Evolutionary conservation across 495 filamentous ascomycete species (phyloP), one percentile per base, ranked within the genome.

Genomic region (Annulohypoxylon moriforme): DNA sequence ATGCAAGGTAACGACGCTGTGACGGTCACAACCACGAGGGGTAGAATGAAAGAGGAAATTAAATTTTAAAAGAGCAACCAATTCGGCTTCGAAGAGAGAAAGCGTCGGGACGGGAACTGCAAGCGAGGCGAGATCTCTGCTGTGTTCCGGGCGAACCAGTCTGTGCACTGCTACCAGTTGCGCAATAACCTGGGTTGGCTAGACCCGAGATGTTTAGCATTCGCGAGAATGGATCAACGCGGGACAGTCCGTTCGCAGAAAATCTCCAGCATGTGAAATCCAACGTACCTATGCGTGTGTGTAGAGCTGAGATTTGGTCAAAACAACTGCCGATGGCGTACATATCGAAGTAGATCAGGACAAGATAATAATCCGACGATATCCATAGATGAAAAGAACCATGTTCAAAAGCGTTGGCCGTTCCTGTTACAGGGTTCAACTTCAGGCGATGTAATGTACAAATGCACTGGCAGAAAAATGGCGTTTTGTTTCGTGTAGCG

Each of bases 401-500:
- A 36, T 59, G 46, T 40, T n/a, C 53, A 38, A 13, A 18, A 65
- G 20, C 7, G 59, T 18, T 64, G 29, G 34, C 27, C 38, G 3
- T 55, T 42, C 18, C n/a, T 60, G 18, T 33, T 71, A 27, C 61
- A 64, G 25, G 64, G 44, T 47, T 58, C 38, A 50, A 16, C 18
- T 46, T 40, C 31, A 67, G 20, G 16, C 22, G 29, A 67, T 65
- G 38, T 34, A 38, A 38, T 27, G 25, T 63, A 36, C 56, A 24
- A 13, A 25, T 50, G 9, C 16, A 25, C 46, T 13, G 14, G 5
- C 22, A 16, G 9, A 25, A 56, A 9, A 58, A 61, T 49, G 65
- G 61, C 61, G 70, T 68, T 68, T 64, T 69, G 70, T 73, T 61
- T 69, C 61, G 70, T 69, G 70, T 65, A 64, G 65, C 29, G 14